Conservation (phyloP, 2,329 filamentous ascomycete genomes). For the Aspergillus pseudoviridinutans region DNA sequence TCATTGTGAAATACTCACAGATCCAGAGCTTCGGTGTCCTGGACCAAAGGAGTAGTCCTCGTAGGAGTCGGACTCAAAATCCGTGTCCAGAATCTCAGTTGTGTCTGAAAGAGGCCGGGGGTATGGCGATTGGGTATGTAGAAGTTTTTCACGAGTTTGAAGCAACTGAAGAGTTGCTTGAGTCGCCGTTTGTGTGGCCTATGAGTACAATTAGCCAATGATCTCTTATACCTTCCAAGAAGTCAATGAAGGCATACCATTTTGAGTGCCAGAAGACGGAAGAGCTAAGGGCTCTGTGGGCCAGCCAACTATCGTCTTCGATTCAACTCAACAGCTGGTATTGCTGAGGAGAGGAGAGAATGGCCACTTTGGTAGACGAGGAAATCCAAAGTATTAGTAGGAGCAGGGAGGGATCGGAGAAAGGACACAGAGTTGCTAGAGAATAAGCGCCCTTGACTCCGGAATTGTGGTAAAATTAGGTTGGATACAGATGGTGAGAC, state of each 20-base stretch:
- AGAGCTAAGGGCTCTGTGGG: conserved; percentile 4
- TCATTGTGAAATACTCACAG: conserved; percentile 6
- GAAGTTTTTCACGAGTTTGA: conserved; percentile 13
- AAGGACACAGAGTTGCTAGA: no score
- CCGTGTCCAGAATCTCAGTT: conserved; percentile 34
- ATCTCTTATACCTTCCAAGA: not conserved
- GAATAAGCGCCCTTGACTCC: conserved; percentile 1
- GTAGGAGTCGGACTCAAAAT: conserved; percentile 30
- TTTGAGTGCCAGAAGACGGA: not conserved
- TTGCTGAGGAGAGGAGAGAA: no score
- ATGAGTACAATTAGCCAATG: not conserved
- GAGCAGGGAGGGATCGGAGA: no score
- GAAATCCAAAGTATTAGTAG: not conserved
- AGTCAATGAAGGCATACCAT: conserved; percentile 3
- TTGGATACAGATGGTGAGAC: not conserved
- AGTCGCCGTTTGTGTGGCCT: not conserved
- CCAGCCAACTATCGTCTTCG: conserved; percentile 1
- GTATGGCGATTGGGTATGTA: conserved; percentile 3
- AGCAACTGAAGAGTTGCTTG: not conserved
- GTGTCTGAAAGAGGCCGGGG: conserved; percentile 25
- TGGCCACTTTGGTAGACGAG: not conserved
- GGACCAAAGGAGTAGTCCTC: conserved; percentile 16
- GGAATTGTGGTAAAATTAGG: not conserved
- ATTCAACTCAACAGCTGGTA: not conserved
- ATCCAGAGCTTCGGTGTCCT: conserved; percentile 14